Base-by-base conservation (phyloP, 1,284 basidiomycete genomes). In the Ceratobasidium papillatum region DNA sequence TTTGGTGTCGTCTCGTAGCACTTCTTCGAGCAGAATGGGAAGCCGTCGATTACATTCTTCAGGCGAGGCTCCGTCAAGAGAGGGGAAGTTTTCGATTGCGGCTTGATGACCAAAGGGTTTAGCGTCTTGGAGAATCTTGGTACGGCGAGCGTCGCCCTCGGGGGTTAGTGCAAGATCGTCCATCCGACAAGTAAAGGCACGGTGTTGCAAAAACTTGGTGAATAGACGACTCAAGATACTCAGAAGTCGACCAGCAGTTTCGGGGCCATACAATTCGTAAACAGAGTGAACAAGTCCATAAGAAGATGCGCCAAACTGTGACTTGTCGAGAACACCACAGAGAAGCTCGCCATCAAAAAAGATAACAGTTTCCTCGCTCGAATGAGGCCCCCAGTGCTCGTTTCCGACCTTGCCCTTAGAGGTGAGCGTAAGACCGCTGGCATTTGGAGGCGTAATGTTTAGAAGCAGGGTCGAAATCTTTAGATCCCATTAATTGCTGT, bases 181-280 rank as follows among this genome's bases (percentile, higher is more conserved):
- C 95, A 99, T 99, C 54, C 98, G 91, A 84, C 98, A 99, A 1
- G 97, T 96, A 84, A 99, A 99, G 0, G 95, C 98, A 47, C 96
- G 93, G 80, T 96, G 94, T 81, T 99, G 97, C 62, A 99, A 86
- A 84, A 94, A 99, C 82, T 98, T 99, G 72, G 98, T 99, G 83
- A 99, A 95, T 58, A 99, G 85, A 69, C 98, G 90, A 81, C 94
- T 95, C 76, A 99, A 88, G 76, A 99, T 92, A 73, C 96, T 95
- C 45, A 99, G 90, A 9, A 99, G 88, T 80, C 92, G 91, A 71
- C 96, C 98, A 9, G 98, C 97, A 22, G 90, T 85, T 77, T 93
- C 91, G 12, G 96, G 86, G 3, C 98, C 97, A 82, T 99, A 99
- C n/a, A 99, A 86, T 81, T 99, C 98, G 83, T 97, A 96, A n/a